A percentile compares a stretch with the other conserved stretches of the same genome.
Evolutionary conservation across 2,329 filamentous ascomycete species (phyloP).

Genomic region (Whalleya microplaca): DNA sequence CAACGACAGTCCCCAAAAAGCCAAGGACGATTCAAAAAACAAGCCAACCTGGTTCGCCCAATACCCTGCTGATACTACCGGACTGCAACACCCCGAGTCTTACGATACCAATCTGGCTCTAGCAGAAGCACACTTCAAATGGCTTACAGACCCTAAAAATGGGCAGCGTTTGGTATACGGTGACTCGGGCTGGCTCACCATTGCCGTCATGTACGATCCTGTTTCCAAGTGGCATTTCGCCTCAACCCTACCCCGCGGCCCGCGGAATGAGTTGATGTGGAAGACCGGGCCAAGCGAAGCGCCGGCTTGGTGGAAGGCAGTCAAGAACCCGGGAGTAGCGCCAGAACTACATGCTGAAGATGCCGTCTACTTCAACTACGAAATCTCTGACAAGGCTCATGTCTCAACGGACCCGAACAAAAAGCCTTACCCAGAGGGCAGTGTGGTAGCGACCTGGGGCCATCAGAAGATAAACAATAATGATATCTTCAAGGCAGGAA

Average conservation of each 20-base stretch:
- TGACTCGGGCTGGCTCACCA: slow-evolving; percentile 4
- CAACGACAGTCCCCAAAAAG: background rate
- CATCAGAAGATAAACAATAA: background rate
- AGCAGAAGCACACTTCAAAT: slow-evolving; percentile 5
- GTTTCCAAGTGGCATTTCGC: slow-evolving; percentile 24
- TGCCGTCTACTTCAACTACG: slow-evolving; percentile 6
- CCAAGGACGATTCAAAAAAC: background rate
- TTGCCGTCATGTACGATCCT: slow-evolving; percentile 20
- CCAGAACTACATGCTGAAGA: slow-evolving; percentile 2
- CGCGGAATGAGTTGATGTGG: slow-evolving; percentile 14
- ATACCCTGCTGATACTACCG: slow-evolving; percentile 1
- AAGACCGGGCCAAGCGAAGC: background rate
- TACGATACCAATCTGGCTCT: slow-evolving; percentile 4
- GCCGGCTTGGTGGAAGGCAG: background rate
- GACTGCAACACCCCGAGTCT: slow-evolving; percentile 1
- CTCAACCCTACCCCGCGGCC: slow-evolving; percentile 30
- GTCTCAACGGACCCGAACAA: background rate
- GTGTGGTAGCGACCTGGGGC: background rate
- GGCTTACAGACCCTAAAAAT: slow-evolving; percentile 1
- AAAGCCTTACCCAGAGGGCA: slow-evolving; percentile 5
- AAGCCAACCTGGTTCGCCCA: slow-evolving; percentile 4
- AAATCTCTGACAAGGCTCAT: background rate
- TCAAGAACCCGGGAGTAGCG: background rate
- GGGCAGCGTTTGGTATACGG: background rate
- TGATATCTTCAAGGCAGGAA: background rate